phyloP scores from a whole-genome alignment of 352 stramenopile species.

The Thalassiosira delicatula region DNA sequence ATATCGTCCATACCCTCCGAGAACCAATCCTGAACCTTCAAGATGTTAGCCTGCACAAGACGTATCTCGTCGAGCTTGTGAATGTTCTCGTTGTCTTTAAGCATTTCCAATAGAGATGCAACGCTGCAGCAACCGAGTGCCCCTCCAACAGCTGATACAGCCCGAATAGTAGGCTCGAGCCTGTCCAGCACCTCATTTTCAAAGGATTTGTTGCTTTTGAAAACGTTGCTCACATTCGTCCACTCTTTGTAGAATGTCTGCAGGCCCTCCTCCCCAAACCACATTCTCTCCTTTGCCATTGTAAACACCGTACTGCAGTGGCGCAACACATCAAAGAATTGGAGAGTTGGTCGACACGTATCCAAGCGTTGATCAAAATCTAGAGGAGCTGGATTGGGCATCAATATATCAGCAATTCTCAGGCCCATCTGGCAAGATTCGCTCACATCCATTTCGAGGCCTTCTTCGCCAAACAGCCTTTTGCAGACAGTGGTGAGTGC shows the following conservation, averaged over 20 bases:
- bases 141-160: conserved; percentile 38
- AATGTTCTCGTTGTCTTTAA: conserved; percentile 46
- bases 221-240: conserved; percentile 48
- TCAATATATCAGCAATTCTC: conserved; percentile 39
- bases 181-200: conserved; percentile 48
- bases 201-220: conserved; percentile 50
- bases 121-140: conserved; percentile 16
- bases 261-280: conserved; percentile 55
- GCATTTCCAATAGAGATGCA: conserved; percentile 27
- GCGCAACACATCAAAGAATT: conserved; percentile 43
- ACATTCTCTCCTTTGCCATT: conserved; percentile 43
- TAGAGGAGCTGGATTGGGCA: not conserved
- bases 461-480: conserved; percentile 17
- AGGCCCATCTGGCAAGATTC: conserved; percentile 14
- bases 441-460: conserved; percentile 1
- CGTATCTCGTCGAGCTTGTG: conserved; percentile 34
- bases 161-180: conserved; percentile 39
- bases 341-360: conserved; percentile 26
- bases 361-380: conserved; percentile 32
- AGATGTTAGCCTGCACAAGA: conserved; percentile 47
- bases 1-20: conserved; percentile 59
- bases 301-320: conserved; percentile 32
- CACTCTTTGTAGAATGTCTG: conserved; percentile 51
- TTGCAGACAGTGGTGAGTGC: conserved; percentile 29
- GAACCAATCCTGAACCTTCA: conserved; percentile 58